A percentile compares a stretch with the other conserved stretches of the same genome.
Conservation (phyloP, 805 yeast species). For the Sugiyamaella boreocaroliniensis region DNA sequence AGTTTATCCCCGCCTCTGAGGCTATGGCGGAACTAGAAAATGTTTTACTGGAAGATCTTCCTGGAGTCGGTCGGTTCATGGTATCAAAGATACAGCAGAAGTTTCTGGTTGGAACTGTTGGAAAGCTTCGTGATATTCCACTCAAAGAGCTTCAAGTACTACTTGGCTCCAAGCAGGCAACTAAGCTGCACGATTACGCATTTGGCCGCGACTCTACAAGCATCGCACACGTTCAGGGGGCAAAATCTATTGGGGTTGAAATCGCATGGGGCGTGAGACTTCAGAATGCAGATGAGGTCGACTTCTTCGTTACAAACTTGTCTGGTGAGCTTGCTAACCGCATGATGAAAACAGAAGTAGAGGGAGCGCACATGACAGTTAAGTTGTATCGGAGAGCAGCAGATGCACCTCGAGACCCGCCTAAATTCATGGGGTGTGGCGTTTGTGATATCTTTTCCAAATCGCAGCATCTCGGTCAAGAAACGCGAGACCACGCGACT, state of each 20-base stretch:
- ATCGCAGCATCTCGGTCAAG: slow-evolving; percentile 39
- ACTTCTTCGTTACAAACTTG: slow-evolving; percentile 51
- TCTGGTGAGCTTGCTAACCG: slow-evolving; percentile 54
- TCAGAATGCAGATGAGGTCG: slow-evolving; percentile 52
- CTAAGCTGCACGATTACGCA: slow-evolving; percentile 50
- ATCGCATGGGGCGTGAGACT: slow-evolving; percentile 88
- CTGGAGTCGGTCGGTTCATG: slow-evolving; percentile 39
- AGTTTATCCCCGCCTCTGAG: slow-evolving; percentile 32
- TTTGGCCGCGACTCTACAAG: slow-evolving; percentile 62
- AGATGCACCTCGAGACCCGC: slow-evolving; percentile 66
- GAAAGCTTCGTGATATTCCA: slow-evolving; percentile 35
- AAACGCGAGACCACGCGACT: slow-evolving; percentile 35
- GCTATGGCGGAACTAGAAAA: slow-evolving; percentile 33
- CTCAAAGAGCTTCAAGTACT: slow-evolving; percentile 35
- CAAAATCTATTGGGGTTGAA: slow-evolving; percentile 81
- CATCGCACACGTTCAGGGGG: slow-evolving; percentile 36
- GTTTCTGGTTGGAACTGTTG: slow-evolving; percentile 32
- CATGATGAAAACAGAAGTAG: slow-evolving; percentile 38
- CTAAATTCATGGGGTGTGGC: slow-evolving; percentile 83
- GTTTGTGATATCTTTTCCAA: slow-evolving; percentile 58
- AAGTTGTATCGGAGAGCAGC: slow-evolving; percentile 58
- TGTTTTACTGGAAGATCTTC: slow-evolving; percentile 35
- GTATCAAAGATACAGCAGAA: slow-evolving; percentile 40
- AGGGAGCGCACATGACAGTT: slow-evolving; percentile 48
- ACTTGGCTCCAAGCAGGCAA: slow-evolving; percentile 68